phyloP scores from a whole-genome alignment of 2,329 filamentous ascomycete genomes.

The Xylariaceae sp. region DNA sequence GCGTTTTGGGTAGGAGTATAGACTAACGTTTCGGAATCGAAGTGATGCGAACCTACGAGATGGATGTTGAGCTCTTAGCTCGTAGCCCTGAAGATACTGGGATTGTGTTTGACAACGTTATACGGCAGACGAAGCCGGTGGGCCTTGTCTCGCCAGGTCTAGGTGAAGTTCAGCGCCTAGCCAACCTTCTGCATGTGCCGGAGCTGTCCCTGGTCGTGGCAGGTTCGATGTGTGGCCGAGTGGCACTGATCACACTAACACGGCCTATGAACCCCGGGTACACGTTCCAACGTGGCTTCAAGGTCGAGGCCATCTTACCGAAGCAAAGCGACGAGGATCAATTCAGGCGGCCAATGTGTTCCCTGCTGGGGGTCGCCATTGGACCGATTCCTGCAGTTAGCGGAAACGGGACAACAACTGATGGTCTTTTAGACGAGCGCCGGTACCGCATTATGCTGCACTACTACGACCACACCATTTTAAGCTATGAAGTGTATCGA shows the following conservation, averaged over 20 bases:
- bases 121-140: slow-evolving; percentile 20
- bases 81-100: slow-evolving; percentile 26
- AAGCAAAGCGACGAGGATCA: slow-evolving; percentile 41
- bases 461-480: slow-evolving; percentile 63
- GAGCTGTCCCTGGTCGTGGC: slow-evolving; percentile 65
- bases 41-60: slow-evolving; percentile 46
- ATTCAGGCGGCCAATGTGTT: slow-evolving; percentile 41
- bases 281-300: slow-evolving; percentile 41
- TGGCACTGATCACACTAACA: slow-evolving; percentile 57
- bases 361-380: slow-evolving; percentile 63
- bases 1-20: slow-evolving; percentile 1
- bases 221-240: slow-evolving; percentile 62
- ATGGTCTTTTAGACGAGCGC: slow-evolving; percentile 32
- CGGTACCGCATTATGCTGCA: slow-evolving; percentile 64
- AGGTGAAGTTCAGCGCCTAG: slow-evolving; percentile 44
- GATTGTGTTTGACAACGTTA: slow-evolving; percentile 32
- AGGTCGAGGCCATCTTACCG: slow-evolving; percentile 50
- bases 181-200: slow-evolving; percentile 59
- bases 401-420: slow-evolving; percentile 3
- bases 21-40: slow-evolving; percentile 18
- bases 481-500: slow-evolving; percentile 62
- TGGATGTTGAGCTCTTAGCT: slow-evolving; percentile 44
- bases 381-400: slow-evolving; percentile 52
- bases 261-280: slow-evolving; percentile 30
- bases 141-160: slow-evolving; percentile 25